Conservation (phyloP, 2,329 filamentous ascomycete genomes). For the Penicillium aurantiogriseum region DNA sequence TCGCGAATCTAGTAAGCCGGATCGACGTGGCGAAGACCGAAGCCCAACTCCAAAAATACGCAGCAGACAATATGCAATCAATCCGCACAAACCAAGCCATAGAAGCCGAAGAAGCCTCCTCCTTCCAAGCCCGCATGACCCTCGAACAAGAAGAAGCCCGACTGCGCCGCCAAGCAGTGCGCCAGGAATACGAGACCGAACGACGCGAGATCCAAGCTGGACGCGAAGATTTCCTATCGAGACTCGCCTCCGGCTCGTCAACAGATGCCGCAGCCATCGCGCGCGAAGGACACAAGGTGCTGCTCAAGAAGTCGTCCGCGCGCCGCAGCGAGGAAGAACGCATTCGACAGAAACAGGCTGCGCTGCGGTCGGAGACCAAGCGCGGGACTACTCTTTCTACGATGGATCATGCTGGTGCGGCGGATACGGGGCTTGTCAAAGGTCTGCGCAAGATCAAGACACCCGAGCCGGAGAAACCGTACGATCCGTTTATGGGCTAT, state of each 20-base stretch:
- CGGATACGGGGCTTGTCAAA: conserved; percentile 60
- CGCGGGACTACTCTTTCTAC: conserved; percentile 23
- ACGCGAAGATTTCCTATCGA: conserved; percentile 67
- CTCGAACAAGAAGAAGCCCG: conserved; percentile 67
- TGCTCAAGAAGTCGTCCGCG: conserved; percentile 70
- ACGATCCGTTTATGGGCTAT: conserved; percentile 84
- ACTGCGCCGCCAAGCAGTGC: conserved; percentile 61
- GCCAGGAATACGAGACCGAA: conserved; percentile 69
- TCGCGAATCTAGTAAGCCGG: conserved; percentile 79
- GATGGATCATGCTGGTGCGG: conserved; percentile 27
- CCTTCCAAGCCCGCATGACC: conserved; percentile 48
- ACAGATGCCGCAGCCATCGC: conserved; percentile 58
- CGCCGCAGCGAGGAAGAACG: conserved; percentile 55
- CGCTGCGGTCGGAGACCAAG: conserved; percentile 36
- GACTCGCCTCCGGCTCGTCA: conserved; percentile 61
- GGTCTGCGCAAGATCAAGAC: conserved; percentile 69
- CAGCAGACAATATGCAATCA: conserved; percentile 65
- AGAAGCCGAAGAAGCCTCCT: conserved; percentile 48
- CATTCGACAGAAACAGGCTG: conserved; percentile 47
- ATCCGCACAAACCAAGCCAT: conserved; percentile 53
- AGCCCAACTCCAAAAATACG: conserved; percentile 64
- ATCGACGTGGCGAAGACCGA: conserved; percentile 65
- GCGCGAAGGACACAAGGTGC: conserved; percentile 56
- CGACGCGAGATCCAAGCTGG: conserved; percentile 62
- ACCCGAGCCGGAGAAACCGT: conserved; percentile 67